phyloP scores from a whole-genome alignment of 2,329 filamentous ascomycete genomes.

The Epichloe brachyelytri region DNA sequence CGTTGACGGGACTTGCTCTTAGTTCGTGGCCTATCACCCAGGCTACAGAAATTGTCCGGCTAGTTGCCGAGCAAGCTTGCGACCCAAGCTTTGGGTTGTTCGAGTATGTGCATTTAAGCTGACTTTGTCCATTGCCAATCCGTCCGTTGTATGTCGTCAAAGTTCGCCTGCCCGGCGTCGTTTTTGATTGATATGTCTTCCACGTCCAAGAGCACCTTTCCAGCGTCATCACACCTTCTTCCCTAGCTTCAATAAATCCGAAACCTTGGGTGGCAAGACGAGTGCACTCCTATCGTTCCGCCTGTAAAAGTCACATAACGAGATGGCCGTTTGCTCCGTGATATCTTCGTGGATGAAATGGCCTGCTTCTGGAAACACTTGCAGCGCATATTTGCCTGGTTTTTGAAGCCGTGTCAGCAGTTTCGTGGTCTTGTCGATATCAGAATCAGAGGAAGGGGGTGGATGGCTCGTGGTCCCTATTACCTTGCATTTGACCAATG shows the following conservation, averaged over 20 bases:
- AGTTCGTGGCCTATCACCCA: too few relatives aligned
- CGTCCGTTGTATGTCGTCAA: too few relatives aligned
- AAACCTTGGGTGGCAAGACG: constrained; percentile 85
- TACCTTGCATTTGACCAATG: constrained; percentile 95
- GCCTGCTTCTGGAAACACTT: constrained; percentile 87
- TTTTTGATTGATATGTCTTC: too few relatives aligned
- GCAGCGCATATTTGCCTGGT: constrained; percentile 79
- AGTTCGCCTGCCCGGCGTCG: too few relatives aligned
- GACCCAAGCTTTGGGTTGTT: too few relatives aligned
- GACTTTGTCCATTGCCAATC: too few relatives aligned
- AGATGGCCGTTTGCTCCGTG: constrained; percentile 74
- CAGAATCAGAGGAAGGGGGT: not conserved
- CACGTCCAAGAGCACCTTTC: too few relatives aligned
- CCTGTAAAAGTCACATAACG: constrained; percentile 81
- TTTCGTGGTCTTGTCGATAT: constrained; percentile 6
- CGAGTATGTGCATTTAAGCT: too few relatives aligned
- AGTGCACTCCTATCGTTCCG: constrained; percentile 78
- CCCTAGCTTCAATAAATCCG: constrained; percentile 52
- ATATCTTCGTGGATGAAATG: constrained; percentile 96
- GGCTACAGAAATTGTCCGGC: too few relatives aligned
- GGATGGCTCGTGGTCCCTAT: not conserved
- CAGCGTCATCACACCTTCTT: constrained; percentile 36
- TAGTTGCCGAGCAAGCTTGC: too few relatives aligned
- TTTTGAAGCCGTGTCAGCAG: not conserved
- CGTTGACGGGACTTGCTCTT: too few relatives aligned